These are phyloP conservation scores for Hypoxylon sp. DNA, from an alignment of 2,329 filamentous ascomycete species.

Conservation along the genomic window DNA sequence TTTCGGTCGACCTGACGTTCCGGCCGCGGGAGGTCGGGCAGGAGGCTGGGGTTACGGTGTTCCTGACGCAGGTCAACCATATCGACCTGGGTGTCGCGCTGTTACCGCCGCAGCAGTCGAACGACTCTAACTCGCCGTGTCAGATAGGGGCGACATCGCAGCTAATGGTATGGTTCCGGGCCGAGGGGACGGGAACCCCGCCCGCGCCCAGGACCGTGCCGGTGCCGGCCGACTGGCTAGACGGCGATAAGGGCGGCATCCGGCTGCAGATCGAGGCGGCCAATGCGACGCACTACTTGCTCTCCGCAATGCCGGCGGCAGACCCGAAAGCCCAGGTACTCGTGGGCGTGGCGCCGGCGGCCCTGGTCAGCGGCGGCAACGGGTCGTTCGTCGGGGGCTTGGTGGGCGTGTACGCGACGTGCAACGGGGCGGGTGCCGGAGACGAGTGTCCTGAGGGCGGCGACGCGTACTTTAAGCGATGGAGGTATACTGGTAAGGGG, in stretches of 20 bases:
- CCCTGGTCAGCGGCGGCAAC: constrained; percentile 45
- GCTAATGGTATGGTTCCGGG: constrained; percentile 41
- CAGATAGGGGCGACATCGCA: constrained; percentile 26
- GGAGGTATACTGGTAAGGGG: constrained; percentile 38
- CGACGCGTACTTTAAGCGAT: constrained; percentile 43
- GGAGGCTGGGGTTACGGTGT: constrained; percentile 47
- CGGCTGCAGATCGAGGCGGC: constrained; percentile 43
- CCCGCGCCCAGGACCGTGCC: constrained; percentile 29
- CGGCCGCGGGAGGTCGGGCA: constrained; percentile 36
- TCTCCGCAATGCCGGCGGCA: constrained; percentile 39
- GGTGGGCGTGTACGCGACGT: constrained; percentile 49
- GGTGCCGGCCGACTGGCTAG: constrained; percentile 39
- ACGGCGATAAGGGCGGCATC: constrained; percentile 37
- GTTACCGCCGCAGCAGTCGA: constrained; percentile 13
- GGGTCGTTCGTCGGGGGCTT: constrained; percentile 48
- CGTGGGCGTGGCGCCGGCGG: constrained; percentile 42
- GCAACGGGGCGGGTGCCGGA: constrained; percentile 46
- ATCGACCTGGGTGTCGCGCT: constrained; percentile 46
- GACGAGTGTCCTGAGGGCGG: constrained; percentile 42
- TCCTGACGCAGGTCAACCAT: constrained; percentile 46
- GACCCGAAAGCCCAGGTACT: constrained; percentile 29
- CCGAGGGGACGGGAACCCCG: constrained; percentile 37
- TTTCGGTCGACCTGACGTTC: constrained; percentile 44
- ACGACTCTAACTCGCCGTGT: not conserved
- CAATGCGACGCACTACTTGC: constrained; percentile 43